These are phyloP conservation scores for Arachis hypogaea DNA, from an alignment of 306 rosid species.

Conservation along the genomic window DNA sequence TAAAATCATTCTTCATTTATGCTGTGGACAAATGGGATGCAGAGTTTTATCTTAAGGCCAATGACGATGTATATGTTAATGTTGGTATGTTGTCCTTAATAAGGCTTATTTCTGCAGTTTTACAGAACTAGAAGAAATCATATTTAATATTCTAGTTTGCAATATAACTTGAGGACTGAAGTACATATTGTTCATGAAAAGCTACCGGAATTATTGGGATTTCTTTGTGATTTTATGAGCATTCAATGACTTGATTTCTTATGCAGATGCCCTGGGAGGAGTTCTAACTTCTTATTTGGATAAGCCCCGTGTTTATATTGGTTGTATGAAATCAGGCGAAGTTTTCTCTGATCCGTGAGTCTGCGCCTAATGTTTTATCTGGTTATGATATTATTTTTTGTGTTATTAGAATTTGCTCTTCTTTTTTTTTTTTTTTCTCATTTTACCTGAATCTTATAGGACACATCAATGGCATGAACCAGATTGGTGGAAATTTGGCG, in stretches of 20 bases:
- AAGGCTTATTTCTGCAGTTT: slow-evolving; percentile 26
- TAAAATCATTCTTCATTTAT: slow-evolving; percentile 59
- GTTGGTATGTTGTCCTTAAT: slow-evolving; percentile 63
- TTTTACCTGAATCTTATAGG: slow-evolving; percentile 52
- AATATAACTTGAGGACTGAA: not conserved
- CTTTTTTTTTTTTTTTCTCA: not conserved
- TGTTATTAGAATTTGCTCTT: slow-evolving; percentile 1
- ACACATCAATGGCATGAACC: slow-evolving; percentile 69
- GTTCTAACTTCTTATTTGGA: slow-evolving; percentile 55
- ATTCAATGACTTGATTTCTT: slow-evolving; percentile 32
- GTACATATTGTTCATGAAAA: slow-evolving; percentile 3
- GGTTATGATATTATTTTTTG: slow-evolving; percentile 25
- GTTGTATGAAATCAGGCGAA: slow-evolving; percentile 86
- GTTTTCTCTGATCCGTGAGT: slow-evolving; percentile 76
- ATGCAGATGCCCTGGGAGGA: slow-evolving; percentile 70
- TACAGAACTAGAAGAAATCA: slow-evolving; percentile 24
- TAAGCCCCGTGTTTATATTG: slow-evolving; percentile 66
- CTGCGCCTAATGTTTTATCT: slow-evolving; percentile 26
- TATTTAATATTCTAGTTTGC: slow-evolving; percentile 4
- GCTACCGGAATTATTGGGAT: slow-evolving; percentile 8
- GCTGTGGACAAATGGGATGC: slow-evolving; percentile 72
- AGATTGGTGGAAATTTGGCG: slow-evolving; percentile 86
- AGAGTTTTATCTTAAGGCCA: slow-evolving; percentile 68
- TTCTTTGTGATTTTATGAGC: slow-evolving; percentile 14
- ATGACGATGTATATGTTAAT: slow-evolving; percentile 70